A percentile compares a stretch with the other conserved stretches of the same genome.
phyloP scores from a whole-genome alignment of 2,329 filamentous ascomycete genomes.

The Penicillium sp. region DNA sequence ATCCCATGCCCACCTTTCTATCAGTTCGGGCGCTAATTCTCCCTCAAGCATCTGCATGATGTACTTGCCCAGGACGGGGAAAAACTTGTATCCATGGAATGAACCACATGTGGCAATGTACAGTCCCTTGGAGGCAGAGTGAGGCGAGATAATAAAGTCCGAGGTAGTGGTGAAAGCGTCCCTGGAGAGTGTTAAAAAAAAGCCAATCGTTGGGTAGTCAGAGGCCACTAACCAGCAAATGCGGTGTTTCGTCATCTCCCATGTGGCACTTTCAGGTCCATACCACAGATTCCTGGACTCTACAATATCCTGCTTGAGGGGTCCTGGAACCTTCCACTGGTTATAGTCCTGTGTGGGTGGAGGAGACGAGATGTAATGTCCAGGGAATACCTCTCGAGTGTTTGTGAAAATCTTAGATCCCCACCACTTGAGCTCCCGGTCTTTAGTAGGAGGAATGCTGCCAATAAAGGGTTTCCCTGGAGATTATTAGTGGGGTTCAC shows the following conservation, averaged over 20 bases:
- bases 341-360: constrained; percentile 48
- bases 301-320: constrained; percentile 52
- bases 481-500: constrained; percentile 11
- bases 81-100: constrained; percentile 26
- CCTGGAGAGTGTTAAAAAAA: constrained; percentile 35
- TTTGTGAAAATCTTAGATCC: constrained; percentile 54
- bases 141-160: constrained; percentile 44
- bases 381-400: constrained; percentile 46
- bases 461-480: constrained; percentile 49
- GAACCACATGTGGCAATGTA: constrained; percentile 35
- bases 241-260: constrained; percentile 54
- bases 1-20: constrained; percentile 36
- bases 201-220: background rate
- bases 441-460: constrained; percentile 47
- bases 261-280: constrained; percentile 47
- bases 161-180: constrained; percentile 55
- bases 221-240: constrained; percentile 54
- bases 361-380: constrained; percentile 49
- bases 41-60: constrained; percentile 24
- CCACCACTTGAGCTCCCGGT: constrained; percentile 50
- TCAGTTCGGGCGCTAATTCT: constrained; percentile 17
- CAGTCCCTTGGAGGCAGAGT: constrained; percentile 34
- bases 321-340: constrained; percentile 53
- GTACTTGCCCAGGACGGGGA: constrained; percentile 26
- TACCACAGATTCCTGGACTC: constrained; percentile 52